Percentiles rank a stretch among this genome's conserved stretches.
Conservation (phyloP, 352 stramenopile genomes). For the Pythium phragmitis region DNA sequence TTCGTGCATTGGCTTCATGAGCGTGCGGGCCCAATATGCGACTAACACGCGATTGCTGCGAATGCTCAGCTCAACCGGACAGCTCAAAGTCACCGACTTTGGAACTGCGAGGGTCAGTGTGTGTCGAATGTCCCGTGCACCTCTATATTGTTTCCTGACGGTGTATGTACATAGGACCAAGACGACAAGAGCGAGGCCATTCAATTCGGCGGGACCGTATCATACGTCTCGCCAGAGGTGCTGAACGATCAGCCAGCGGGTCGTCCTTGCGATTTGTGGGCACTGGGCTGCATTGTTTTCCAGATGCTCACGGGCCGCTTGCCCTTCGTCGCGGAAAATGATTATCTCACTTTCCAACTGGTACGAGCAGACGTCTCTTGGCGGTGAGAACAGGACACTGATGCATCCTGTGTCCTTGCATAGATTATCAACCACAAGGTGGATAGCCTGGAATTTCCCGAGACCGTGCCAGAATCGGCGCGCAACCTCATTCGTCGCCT, state of each 20-base stretch:
- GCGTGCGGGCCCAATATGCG: not conserved
- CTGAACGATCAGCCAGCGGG: conserved; percentile 79
- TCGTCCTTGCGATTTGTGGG: conserved; percentile 88
- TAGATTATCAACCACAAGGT: conserved; percentile 83
- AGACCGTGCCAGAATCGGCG: conserved; percentile 58
- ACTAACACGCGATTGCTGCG: not conserved
- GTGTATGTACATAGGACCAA: conserved; percentile 49
- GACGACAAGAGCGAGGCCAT: conserved; percentile 46
- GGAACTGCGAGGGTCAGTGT: conserved; percentile 72
- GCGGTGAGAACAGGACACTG: not conserved
- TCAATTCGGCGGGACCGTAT: conserved; percentile 89
- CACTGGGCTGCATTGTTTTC: conserved; percentile 89
- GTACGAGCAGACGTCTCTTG: conserved; percentile 27
- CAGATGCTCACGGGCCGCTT: conserved; percentile 84
- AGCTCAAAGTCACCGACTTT: conserved; percentile 92
- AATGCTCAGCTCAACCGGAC: conserved; percentile 52
- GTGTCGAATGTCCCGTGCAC: not conserved
- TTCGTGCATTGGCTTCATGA: conserved; percentile 15
- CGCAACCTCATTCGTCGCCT: conserved; percentile 75
- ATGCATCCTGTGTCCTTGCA: not conserved
- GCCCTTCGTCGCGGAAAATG: conserved; percentile 88
- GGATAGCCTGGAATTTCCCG: conserved; percentile 76
- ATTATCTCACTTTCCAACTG: conserved; percentile 91
- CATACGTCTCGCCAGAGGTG: conserved; percentile 92
- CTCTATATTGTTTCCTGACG: not conserved